These are phyloP conservation scores for Hevea brasiliensis DNA, from an alignment of 345 rosid genomes.

Conservation along the genomic window DNA sequence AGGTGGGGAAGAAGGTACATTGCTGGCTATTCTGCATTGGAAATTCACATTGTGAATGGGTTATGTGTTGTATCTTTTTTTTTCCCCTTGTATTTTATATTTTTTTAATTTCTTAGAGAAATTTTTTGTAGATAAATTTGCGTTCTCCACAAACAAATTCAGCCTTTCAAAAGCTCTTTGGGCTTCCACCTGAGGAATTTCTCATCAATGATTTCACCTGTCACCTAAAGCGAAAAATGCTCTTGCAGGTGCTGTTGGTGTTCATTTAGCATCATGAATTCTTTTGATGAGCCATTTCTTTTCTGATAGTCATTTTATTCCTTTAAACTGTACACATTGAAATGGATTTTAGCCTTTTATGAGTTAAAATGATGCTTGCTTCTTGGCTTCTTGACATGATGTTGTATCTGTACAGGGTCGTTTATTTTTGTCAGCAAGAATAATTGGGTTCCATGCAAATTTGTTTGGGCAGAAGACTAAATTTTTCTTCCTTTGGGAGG, in stretches of 20 bases:
- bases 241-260: constrained; percentile 65
- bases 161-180: constrained; percentile 93
- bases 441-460: constrained; percentile 89
- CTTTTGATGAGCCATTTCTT: neutral
- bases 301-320: constrained; percentile 6
- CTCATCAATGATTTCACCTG: constrained; percentile 97
- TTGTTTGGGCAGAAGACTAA: constrained; percentile 89
- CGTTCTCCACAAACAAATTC: constrained; percentile 97
- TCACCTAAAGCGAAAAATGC: constrained; percentile 93
- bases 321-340: neutral
- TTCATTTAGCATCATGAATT: constrained; percentile 15
- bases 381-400: constrained; percentile 11
- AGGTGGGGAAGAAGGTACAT: constrained; percentile 92
- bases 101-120: constrained; percentile 6
- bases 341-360: neutral
- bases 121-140: constrained; percentile 67
- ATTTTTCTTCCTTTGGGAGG: constrained; percentile 97
- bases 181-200: constrained; percentile 93
- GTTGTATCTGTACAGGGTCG: constrained; percentile 67
- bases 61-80: neutral
- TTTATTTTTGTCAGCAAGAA: constrained; percentile 85
- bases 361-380: constrained; percentile 5
- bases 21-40: constrained; percentile 18
- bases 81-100: neutral
- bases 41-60: constrained; percentile 4